Conservation (phyloP, 1,284 basidiomycete species). For the Moesziomyces sp. region DNA sequence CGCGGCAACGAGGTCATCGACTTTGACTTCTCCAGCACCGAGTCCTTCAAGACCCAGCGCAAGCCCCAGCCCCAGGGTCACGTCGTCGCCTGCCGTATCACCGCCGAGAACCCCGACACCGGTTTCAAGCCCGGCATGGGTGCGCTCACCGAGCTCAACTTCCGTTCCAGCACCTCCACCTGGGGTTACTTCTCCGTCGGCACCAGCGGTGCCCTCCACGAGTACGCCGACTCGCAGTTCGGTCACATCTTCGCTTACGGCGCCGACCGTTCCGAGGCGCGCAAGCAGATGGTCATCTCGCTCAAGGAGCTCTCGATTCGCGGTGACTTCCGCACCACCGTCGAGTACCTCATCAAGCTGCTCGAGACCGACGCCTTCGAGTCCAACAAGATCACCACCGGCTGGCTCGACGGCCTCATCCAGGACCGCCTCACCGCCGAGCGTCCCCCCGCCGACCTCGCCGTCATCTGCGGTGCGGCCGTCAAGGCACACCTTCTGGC, state of each 20-base stretch:
- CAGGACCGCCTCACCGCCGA: constrained; percentile 95
- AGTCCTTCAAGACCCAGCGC: constrained; percentile 86
- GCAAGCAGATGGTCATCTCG: constrained; percentile 99
- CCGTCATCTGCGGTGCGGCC: constrained; percentile 92
- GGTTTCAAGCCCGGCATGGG: constrained; percentile 99
- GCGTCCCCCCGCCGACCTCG: constrained; percentile 88
- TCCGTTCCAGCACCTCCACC: constrained; percentile 86
- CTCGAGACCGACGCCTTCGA: constrained; percentile 96
- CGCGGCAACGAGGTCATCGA: constrained; percentile 73
- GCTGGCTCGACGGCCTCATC: constrained; percentile 97
- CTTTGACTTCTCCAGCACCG: constrained; percentile 83
- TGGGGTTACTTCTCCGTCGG: constrained; percentile 99
- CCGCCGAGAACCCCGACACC: constrained; percentile 98
- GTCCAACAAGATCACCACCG: constrained; percentile 96
- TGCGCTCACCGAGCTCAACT: constrained; percentile 96
- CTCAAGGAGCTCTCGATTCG: constrained; percentile 98
- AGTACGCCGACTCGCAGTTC: constrained; percentile 84
- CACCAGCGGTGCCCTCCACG: constrained; percentile 94
- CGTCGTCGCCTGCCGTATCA: constrained; percentile 98
- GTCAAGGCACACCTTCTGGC: constrained; percentile 93
- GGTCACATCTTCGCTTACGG: constrained; percentile 99
- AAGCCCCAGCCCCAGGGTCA: constrained; percentile 97
- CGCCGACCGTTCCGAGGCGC: constrained; percentile 90
- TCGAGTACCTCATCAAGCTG: constrained; percentile 92
- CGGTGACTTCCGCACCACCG: constrained; percentile 97